Conservation (phyloP, 257 asterid genomes). For the Jacaranda mimosifolia region DNA sequence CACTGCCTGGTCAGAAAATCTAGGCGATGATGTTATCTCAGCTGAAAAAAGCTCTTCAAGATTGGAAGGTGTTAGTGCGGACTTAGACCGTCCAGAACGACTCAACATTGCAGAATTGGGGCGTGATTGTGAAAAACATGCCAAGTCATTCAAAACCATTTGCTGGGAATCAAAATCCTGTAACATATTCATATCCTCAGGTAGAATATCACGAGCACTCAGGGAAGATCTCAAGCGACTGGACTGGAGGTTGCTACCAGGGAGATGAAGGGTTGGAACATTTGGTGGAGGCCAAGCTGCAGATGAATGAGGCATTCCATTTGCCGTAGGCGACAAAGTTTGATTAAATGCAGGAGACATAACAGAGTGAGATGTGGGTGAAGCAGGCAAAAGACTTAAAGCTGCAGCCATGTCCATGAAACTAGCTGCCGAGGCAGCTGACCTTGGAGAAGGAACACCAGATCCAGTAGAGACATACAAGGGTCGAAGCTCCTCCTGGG, state of each 20-base stretch:
- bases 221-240: constrained; percentile 93
- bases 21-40: constrained; percentile 75
- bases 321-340: constrained; percentile 76
- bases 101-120: constrained; percentile 62
- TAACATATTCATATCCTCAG: constrained; percentile 54
- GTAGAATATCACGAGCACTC: constrained; percentile 84
- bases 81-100: constrained; percentile 61
- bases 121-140: constrained; percentile 61
- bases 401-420: constrained; percentile 97
- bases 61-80: constrained; percentile 81
- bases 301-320: constrained; percentile 71
- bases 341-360: constrained; percentile 84
- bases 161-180: constrained; percentile 78
- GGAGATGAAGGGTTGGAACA: constrained; percentile 83
- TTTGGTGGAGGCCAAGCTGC: constrained; percentile 80
- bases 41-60: constrained; percentile 90
- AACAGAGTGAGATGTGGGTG: constrained; percentile 76
- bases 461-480: constrained; percentile 90
- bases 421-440: constrained; percentile 75
- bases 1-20: constrained; percentile 72
- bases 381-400: constrained; percentile 74
- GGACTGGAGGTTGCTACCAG: constrained; percentile 90
- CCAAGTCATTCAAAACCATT: constrained; percentile 64
- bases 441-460: constrained; percentile 88
- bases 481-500: constrained; percentile 91